Percentiles rank a stretch among this genome's conserved stretches.
These are phyloP conservation scores for Castanea mollissima DNA, from an alignment of 306 rosid genomes.

Conservation along the genomic window DNA sequence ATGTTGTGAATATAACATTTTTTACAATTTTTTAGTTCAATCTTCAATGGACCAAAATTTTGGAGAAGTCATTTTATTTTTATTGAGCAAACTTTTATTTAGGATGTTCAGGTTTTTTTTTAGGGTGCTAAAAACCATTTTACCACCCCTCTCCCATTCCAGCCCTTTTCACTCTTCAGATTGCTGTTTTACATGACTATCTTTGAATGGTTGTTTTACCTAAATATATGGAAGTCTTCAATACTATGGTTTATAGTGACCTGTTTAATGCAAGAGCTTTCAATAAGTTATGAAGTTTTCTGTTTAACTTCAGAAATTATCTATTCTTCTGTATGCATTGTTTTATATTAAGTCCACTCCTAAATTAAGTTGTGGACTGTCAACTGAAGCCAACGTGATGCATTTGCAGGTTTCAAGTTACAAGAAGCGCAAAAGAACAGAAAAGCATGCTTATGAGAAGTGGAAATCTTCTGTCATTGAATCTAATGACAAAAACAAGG, in stretches of 20 bases:
- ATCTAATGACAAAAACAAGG: conserved; percentile 53
- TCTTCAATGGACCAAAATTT: no score
- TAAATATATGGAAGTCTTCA: background rate
- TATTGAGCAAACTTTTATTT: no score
- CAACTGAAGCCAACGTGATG: conserved; percentile 11
- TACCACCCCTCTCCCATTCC: background rate
- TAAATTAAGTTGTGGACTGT: background rate
- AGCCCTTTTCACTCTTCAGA: background rate
- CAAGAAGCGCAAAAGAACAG: conserved; percentile 54
- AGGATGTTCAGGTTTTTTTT: no score
- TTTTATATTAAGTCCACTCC: background rate
- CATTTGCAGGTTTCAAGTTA: conserved; percentile 61
- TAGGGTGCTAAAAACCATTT: background rate
- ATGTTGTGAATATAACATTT: no score
- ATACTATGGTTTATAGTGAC: background rate
- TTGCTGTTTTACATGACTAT: background rate
- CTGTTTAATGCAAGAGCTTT: background rate
- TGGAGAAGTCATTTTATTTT: no score
- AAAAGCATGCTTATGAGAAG: conserved; percentile 50
- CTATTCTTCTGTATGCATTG: background rate
- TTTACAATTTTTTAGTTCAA: no score
- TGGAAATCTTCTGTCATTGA: conserved; percentile 72
- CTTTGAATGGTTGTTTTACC: background rate
- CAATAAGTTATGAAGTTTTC: background rate
- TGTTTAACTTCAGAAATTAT: background rate